Evolutionary conservation across 768 basidiomycete species (phyloP).

Genomic region (Chalciporus chontae): DNA sequence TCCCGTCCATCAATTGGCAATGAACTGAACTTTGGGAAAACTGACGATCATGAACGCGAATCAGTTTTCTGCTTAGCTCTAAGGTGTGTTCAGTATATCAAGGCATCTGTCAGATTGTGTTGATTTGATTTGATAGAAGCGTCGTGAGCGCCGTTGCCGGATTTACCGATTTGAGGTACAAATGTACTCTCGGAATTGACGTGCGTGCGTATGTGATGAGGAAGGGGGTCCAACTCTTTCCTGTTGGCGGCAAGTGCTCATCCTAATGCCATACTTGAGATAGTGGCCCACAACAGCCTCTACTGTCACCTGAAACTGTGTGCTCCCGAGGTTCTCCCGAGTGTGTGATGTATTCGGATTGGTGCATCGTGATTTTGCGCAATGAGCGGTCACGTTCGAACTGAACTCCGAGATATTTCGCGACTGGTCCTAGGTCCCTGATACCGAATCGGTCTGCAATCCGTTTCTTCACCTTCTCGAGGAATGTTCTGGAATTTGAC

Average conservation of each 20-base stretch:
- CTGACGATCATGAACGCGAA: not conserved
- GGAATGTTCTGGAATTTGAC: too few relatives aligned
- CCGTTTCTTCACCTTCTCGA: too few relatives aligned
- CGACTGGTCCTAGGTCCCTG: too few relatives aligned
- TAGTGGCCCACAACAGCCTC: not conserved
- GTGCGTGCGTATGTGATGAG: conserved; percentile 1
- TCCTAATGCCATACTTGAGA: not conserved
- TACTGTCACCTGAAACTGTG: not conserved
- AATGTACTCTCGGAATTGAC: not conserved
- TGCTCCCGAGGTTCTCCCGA: not conserved
- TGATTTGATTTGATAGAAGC: conserved; percentile 6
- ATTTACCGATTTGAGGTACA: conserved; percentile 20
- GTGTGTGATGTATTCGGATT: too few relatives aligned
- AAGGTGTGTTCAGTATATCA: not conserved
- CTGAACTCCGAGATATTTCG: too few relatives aligned
- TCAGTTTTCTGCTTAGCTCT: conserved; percentile 1
- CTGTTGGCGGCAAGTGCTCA: not conserved
- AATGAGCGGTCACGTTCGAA: too few relatives aligned
- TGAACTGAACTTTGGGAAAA: not conserved
- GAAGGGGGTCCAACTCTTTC: not conserved
- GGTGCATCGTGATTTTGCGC: too few relatives aligned
- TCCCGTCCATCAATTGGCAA: conserved; percentile 12
- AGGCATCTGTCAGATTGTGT: conserved; percentile 2
- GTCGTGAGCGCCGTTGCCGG: conserved; percentile 5
- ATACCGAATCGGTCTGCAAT: too few relatives aligned